Percentiles rank a stretch among this genome's conserved stretches.
Conservation (phyloP, 345 rosid species). For the Eucalyptus tenuipes region DNA sequence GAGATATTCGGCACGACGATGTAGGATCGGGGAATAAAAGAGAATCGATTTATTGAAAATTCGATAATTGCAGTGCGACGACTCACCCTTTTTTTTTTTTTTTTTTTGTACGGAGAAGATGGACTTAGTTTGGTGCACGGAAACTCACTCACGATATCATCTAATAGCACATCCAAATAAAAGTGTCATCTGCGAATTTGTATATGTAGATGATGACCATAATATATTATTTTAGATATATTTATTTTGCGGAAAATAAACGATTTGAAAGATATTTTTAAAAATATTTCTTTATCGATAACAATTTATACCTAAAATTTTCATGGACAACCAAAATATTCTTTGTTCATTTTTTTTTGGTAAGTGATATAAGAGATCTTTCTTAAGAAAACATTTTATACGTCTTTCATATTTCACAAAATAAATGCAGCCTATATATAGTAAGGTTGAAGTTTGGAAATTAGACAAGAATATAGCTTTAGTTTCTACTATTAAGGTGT, state of each 20-base stretch:
- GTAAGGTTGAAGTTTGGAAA: background rate
- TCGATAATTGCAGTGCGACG: background rate
- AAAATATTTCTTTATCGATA: too few relatives aligned
- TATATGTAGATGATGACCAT: background rate
- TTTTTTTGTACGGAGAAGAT: background rate
- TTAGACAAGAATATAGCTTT: background rate
- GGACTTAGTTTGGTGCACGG: background rate
- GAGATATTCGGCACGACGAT: background rate
- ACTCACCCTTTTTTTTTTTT: background rate
- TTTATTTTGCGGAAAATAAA: accelerated
- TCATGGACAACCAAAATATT: background rate
- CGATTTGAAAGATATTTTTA: accelerated
- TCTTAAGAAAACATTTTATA: too few relatives aligned
- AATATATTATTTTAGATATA: background rate
- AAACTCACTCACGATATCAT: background rate
- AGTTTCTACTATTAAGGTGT: background rate
- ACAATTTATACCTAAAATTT: too few relatives aligned
- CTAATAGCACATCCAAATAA: background rate
- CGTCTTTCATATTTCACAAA: accelerated
- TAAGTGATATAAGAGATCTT: too few relatives aligned
- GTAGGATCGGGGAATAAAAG: background rate
- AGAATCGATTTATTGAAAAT: background rate
- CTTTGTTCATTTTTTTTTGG: too few relatives aligned
- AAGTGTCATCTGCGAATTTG: background rate
- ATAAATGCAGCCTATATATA: too few relatives aligned